Evolutionary conservation across 345 rosid species (phyloP), one percentile per base, ranked within the genome.

Genomic region (Ricinus communis): DNA sequence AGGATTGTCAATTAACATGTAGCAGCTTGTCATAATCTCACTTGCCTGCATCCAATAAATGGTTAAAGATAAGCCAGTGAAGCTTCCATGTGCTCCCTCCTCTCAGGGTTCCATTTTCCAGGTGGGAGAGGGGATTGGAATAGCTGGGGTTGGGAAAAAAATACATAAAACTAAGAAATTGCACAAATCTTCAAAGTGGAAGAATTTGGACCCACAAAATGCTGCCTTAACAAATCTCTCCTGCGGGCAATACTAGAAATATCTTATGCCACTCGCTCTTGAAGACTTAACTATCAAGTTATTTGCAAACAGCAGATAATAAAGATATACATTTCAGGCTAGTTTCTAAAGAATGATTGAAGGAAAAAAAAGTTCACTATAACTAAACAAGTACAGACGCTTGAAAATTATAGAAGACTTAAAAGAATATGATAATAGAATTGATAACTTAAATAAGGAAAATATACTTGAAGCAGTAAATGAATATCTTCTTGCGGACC

Each of bases 151-250:
- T 0, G 22, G 7, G 21, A 11, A 69, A 62, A 63, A 57, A 55
- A 25, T 0, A n/a, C 11, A 13, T 33, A 33, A 43, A 43, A 43
- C 16, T n/a, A 68, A 43, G 27, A 71, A 52, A 75, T 14, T 10
- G 45, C 7, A 72, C 84, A 65, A 55, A 91, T 96, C 96, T 90
- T 90, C 80, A 95, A 83, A 41, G 99, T 92, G 47, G 97, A 90
- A 57, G 95, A 87, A 75, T 89, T 90, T 65, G 97, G 97, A 43
- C 99, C 97, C 76, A 90, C 87, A 59, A 90, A 92, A 59, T 84
- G 87, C 65, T 95, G 97, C 74, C 97, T 85, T 95, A 68, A 92
- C 91, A 86, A 92, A 95, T 64, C 91, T 81, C 83, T 92, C 97
- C 99, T 95, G 90, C 70, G 78, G 77, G 65, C 57, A 19, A 55